phyloP scores from a whole-genome alignment of 2,329 filamentous ascomycete species.

The Aspergillus aculeatinus region DNA sequence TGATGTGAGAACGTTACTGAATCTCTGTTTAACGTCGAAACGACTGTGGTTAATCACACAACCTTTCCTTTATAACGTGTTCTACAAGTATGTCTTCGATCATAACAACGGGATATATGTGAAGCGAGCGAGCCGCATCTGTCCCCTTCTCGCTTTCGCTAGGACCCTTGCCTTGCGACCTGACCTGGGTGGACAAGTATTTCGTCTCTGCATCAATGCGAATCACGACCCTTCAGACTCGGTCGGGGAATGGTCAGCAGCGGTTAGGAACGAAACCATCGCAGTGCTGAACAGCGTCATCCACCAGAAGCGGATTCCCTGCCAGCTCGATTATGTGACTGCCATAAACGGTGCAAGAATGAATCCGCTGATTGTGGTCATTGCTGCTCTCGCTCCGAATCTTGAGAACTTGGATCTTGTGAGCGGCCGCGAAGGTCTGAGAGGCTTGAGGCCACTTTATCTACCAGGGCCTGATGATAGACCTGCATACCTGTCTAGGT shows the following conservation, averaged over 20 bases:
- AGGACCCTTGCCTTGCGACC: conserved; percentile 7
- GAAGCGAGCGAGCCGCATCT: background rate
- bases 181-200: conserved; percentile 5
- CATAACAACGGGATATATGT: background rate
- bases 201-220: background rate
- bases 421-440: background rate
- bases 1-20: background rate
- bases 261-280: background rate
- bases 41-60: conserved; percentile 2
- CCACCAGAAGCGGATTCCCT: background rate
- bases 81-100: background rate
- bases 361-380: conserved; percentile 4
- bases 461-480: background rate
- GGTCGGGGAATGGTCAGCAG: background rate
- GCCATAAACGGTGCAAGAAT: background rate
- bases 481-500: background rate
- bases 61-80: conserved; percentile 4
- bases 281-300: background rate
- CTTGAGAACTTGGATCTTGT: background rate
- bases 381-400: background rate
- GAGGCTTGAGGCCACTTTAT: background rate
- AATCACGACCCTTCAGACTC: background rate
- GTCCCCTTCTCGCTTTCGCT: conserved; percentile 5
- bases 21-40: background rate
- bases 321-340: background rate